Conservation (phyloP, 2,329 filamentous ascomycete genomes). For the Tolypocladium amazonense region DNA sequence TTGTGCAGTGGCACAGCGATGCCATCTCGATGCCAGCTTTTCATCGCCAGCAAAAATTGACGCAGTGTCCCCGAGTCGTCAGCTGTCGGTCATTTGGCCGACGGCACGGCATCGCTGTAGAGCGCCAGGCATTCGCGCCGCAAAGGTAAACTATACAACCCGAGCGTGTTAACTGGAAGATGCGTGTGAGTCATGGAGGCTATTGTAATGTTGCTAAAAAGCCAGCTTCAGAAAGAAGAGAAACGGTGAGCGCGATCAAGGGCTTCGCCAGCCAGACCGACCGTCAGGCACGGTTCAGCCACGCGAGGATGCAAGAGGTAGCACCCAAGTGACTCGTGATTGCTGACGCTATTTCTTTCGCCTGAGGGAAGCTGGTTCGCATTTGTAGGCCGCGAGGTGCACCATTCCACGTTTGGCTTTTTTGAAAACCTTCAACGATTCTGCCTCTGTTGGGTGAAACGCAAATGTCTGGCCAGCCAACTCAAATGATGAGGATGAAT, state of each 20-base stretch:
- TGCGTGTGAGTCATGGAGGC: too few relatives aligned
- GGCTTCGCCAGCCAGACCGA: neutral
- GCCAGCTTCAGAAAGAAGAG: neutral
- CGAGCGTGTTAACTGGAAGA: too few relatives aligned
- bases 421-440: neutral
- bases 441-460: neutral
- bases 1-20: too few relatives aligned
- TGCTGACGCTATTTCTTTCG: neutral
- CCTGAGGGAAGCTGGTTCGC: neutral
- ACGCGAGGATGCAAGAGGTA: neutral
- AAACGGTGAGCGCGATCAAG: neutral
- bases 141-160: neutral
- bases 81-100: neutral
- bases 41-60: too few relatives aligned
- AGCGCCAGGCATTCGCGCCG: neutral
- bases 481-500: too few relatives aligned
- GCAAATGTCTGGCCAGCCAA: neutral
- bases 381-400: neutral
- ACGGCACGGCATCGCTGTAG: neutral
- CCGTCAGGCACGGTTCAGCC: neutral
- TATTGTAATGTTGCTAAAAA: neutral
- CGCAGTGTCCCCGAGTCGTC: too few relatives aligned
- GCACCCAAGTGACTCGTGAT: neutral
- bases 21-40: too few relatives aligned
- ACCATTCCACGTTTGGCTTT: neutral